Conservation (phyloP, 441 rosid genomes). For the California macrophylla region DNA sequence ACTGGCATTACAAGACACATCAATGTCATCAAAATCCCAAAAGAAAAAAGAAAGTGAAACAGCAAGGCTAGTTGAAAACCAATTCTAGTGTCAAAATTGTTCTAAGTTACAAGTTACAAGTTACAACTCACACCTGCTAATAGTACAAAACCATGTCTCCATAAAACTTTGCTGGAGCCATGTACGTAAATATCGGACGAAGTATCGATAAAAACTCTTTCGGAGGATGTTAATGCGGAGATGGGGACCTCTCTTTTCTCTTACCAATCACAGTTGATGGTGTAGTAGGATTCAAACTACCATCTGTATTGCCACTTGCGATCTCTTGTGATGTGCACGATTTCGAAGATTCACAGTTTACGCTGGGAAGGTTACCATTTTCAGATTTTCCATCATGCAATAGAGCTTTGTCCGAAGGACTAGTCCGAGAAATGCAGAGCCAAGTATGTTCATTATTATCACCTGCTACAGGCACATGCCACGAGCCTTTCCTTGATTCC, state of each 20-base stretch:
- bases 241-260: constrained; percentile 28
- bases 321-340: constrained; percentile 4
- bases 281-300: too few relatives aligned
- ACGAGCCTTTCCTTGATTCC: constrained; percentile 82
- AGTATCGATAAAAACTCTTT: too few relatives aligned
- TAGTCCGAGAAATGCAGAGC: constrained; percentile 52
- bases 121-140: too few relatives aligned
- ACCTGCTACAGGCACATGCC: constrained; percentile 54
- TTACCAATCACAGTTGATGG: constrained; percentile 12
- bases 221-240: background rate
- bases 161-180: too few relatives aligned
- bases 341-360: constrained; percentile 4
- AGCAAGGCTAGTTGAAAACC: too few relatives aligned
- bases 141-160: too few relatives aligned
- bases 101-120: too few relatives aligned
- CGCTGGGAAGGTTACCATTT: constrained; percentile 10
- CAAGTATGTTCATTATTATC: constrained; percentile 32
- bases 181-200: too few relatives aligned
- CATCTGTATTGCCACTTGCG: constrained; percentile 6
- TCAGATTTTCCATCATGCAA: constrained; percentile 11
- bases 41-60: too few relatives aligned
- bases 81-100: too few relatives aligned
- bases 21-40: too few relatives aligned
- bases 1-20: too few relatives aligned
- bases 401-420: constrained; percentile 15